Base-by-base conservation (phyloP, 257 asterid species). In the Primulina eburnea region DNA sequence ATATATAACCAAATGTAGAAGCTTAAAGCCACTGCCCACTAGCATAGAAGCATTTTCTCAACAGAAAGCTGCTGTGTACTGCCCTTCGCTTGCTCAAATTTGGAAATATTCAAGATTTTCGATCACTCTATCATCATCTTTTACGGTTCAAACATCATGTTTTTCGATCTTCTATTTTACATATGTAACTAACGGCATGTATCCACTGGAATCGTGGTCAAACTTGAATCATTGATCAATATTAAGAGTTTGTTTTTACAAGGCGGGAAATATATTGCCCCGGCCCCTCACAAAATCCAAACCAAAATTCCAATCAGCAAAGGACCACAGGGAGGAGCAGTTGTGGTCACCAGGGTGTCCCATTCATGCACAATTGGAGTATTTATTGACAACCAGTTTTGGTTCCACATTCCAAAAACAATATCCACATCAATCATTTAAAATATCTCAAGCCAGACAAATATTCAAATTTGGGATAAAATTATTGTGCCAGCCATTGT, bases 261-360 rank as follows among this genome's bases (percentile, higher is more conserved):
- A 37, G 50, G 50, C 17, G 50, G 50, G 50, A 40, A 40, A 40
- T 8, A 2, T 37, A 32, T 5, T 2, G 50, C 50, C 24, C 26
- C 43, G 50, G 17, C 24, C 26, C 43, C 9, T 40, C 17, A 40
- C 35, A 64, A 9, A 37, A 20, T 64, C 56, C 47, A 37, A 37
- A 35, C n/a, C 56, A n/a, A 37, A 37, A 47, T n/a, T 34, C 18
- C n/a, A 33, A 37, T 18, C 57, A 38, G 33, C 34, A 7, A 28
- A 64, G 58, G 69, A 64, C 69, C 69, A 64, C 69, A 20, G 14
- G 1, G 37, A 38, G 1, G 37, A 38, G 38, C 58, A 38, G 32
- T 12, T 7, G 69, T 38, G 34, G 34, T 32, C 34, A 4, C 34
- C 4, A 5, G 34, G 5, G 34, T 64, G 55, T 43, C 55, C 57